Evolutionary conservation across 164 flowering plant genomes (phyloP).

Genomic region (Stephania cephalantha): DNA sequence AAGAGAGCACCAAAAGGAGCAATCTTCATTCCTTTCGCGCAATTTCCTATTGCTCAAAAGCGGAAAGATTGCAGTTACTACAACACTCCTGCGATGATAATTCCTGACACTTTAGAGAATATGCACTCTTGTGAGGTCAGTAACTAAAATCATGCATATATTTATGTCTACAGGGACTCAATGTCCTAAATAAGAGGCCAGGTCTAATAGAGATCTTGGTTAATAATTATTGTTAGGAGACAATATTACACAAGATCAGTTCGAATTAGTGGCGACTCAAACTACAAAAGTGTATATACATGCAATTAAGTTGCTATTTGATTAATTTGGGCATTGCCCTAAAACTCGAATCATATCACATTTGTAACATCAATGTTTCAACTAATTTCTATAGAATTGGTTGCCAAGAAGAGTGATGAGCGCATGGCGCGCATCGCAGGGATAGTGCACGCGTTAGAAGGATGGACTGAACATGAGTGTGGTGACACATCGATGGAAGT

Average conservation of each 20-base stretch:
- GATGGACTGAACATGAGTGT: conserved; percentile 18
- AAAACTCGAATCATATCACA: too few relatives aligned
- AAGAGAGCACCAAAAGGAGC: conserved; percentile 38
- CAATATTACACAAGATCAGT: too few relatives aligned
- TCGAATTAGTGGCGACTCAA: too few relatives aligned
- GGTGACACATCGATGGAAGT: conserved; percentile 6
- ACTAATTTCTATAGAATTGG: conserved; percentile 14
- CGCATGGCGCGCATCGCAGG: conserved; percentile 21
- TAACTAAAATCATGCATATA: too few relatives aligned
- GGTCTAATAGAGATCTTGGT: too few relatives aligned
- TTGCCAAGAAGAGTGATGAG: conserved; percentile 23
- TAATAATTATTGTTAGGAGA: too few relatives aligned
- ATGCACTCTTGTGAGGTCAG: conserved; percentile 61
- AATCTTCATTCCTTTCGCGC: conserved; percentile 47
- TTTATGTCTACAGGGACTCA: too few relatives aligned
- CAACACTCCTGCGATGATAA: conserved; percentile 45
- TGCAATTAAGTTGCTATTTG: too few relatives aligned
- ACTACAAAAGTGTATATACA: too few relatives aligned
- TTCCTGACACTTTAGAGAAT: conserved; percentile 42
- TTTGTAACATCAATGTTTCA: too few relatives aligned
- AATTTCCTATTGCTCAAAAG: conserved; percentile 35
- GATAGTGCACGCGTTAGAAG: conserved; percentile 17
- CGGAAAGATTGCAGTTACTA: conserved; percentile 50
- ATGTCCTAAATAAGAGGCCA: too few relatives aligned
- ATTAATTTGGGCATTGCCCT: too few relatives aligned